A percentile compares a stretch with the other conserved stretches of the same genome.
phyloP scores from a whole-genome alignment of 805 yeast genomes.

The Starmerella bombicola region DNA sequence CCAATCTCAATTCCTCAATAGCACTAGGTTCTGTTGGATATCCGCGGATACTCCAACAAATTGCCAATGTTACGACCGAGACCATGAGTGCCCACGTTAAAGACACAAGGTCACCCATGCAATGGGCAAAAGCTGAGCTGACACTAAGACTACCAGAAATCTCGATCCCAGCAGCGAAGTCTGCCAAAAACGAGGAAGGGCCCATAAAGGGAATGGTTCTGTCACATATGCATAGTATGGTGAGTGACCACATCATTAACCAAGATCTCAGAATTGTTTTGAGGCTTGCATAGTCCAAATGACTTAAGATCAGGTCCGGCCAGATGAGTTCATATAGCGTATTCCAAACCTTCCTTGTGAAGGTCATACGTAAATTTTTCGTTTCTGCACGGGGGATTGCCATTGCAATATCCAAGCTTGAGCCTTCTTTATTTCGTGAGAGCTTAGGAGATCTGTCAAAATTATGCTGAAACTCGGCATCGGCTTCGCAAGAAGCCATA shows the following conservation, averaged over 20 bases:
- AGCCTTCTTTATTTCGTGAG: too few relatives aligned
- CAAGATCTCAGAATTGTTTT: constrained; percentile 23
- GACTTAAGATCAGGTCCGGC: constrained; percentile 20
- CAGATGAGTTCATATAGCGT: constrained; percentile 4
- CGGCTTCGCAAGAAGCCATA: too few relatives aligned
- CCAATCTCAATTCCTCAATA: constrained; percentile 7
- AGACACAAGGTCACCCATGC: constrained; percentile 14
- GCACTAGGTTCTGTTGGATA: constrained; percentile 14
- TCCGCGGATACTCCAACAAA: constrained; percentile 23
- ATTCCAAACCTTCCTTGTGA: too few relatives aligned
- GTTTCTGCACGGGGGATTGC: too few relatives aligned
- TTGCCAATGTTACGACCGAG: constrained; percentile 23
- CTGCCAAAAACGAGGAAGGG: constrained; percentile 21
- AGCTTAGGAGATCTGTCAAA: too few relatives aligned
- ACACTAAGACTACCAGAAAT: constrained; percentile 24
- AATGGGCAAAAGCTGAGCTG: constrained; percentile 15
- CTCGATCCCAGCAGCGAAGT: constrained; percentile 21
- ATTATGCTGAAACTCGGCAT: too few relatives aligned
- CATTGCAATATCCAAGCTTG: too few relatives aligned
- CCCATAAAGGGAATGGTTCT: constrained; percentile 23
- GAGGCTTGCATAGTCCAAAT: constrained; percentile 22
- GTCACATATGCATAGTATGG: constrained; percentile 18
- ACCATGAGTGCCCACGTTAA: constrained; percentile 16
- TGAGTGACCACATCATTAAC: constrained; percentile 22
- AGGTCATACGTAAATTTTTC: too few relatives aligned